Evolutionary conservation across 192 early-diverging fungal genomes (phyloP), one percentile per base, ranked within the genome.

Genomic region (Coemansia biformis): DNA sequence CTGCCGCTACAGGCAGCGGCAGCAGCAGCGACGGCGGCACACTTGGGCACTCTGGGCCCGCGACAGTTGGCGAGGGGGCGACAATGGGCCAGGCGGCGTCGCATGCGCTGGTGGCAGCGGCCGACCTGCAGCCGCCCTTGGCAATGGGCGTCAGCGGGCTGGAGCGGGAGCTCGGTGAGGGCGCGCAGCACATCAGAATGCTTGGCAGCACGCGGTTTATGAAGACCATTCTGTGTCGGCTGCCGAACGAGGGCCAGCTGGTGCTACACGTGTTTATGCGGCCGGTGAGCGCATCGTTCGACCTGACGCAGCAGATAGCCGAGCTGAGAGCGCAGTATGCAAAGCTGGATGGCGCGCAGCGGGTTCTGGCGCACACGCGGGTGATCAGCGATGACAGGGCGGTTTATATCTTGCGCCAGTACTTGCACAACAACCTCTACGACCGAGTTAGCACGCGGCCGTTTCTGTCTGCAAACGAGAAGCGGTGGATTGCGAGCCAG

Each of bases 391-490:
- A 93, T 5, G 89, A 93, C 7, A 78, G 81, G 16, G 93, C 92
- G 8, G 90, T 86, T 14, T 98, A 95, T 46, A 47, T 95, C 43
- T 73, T 93, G 44, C 77, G 95, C 12, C 93, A 93, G 59, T 87
- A 86, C 54, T 67, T 96, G 46, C 88, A 88, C 49, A 83, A 83
- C 58, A 95, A 85, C 76, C 80, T 98, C n/a, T 98, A 98, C 41
- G 95, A 98, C 71, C 84, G 92, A 7, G 91, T 96, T 33, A 96
- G 91, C 52, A 98, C 90, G 1, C 83, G 95, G 15, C 95, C 95
- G 13, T 98, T 98, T 48, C 69, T 98, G 52, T 81, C 81, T 17
- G 40, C 76, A 4, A 77, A 57, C 1, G 95, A 98, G 63, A 96
- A 96, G 57, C 90, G 85, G 41, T 98, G 95, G 95, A 89, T 98